A percentile compares a stretch with the other conserved stretches of the same genome.
Evolutionary conservation across 345 rosid genomes (phyloP).

Genomic region (Hypericum androsaemum): DNA sequence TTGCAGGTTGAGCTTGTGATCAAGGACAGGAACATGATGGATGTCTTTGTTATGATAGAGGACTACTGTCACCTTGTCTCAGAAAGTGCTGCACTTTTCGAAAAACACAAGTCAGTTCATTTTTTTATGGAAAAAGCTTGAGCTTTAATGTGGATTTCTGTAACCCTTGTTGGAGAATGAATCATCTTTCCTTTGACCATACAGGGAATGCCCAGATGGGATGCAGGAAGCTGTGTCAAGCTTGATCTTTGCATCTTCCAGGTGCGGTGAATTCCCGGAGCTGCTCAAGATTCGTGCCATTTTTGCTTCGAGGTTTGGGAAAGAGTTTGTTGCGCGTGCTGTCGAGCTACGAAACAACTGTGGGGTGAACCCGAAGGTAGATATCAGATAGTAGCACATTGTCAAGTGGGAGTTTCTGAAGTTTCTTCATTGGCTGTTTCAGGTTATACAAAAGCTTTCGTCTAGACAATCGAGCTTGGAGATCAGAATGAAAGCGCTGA

Average conservation of each 20-base stretch:
- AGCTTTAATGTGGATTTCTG: background rate
- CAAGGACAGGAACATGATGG: slow-evolving; percentile 35
- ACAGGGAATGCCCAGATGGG: slow-evolving; percentile 45
- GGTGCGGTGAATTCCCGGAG: slow-evolving; percentile 51
- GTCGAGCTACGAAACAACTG: slow-evolving; percentile 29
- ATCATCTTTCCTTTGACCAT: background rate
- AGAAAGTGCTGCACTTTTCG: slow-evolving; percentile 28
- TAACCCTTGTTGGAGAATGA: too few relatives aligned
- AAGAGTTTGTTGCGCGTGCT: slow-evolving; percentile 30
- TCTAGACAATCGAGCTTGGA: slow-evolving; percentile 24
- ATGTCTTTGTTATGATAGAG: slow-evolving; percentile 33
- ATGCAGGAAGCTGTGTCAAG: slow-evolving; percentile 40
- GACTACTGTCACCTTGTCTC: slow-evolving; percentile 31
- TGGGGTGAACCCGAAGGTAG: slow-evolving; percentile 40
- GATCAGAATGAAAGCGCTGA: slow-evolving; percentile 25
- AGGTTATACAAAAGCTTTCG: slow-evolving; percentile 46
- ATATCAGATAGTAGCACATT: background rate
- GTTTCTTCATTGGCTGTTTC: background rate
- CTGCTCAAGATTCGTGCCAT: slow-evolving; percentile 30
- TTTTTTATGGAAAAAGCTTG: background rate
- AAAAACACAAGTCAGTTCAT: slow-evolving; percentile 28
- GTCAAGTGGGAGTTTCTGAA: background rate
- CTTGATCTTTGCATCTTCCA: slow-evolving; percentile 50
- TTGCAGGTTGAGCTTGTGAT: slow-evolving; percentile 40
- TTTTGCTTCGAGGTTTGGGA: slow-evolving; percentile 23